phyloP scores from a whole-genome alignment of 2,329 filamentous ascomycete species.

The Alternaria triticimaculans region DNA sequence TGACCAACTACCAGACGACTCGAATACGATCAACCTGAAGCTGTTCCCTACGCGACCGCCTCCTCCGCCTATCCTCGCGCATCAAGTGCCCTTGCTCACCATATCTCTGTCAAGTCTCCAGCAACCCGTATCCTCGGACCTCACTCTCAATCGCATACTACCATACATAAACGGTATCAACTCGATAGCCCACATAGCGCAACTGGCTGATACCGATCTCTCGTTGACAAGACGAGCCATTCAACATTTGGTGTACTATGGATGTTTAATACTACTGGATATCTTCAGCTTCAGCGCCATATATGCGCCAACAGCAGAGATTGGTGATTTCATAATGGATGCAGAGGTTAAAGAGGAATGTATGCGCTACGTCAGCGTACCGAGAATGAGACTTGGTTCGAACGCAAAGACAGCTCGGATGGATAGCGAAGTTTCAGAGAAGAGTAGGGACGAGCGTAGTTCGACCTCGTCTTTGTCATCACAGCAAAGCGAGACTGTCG shows the following conservation, averaged over 20 bases:
- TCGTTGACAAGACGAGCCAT: slow-evolving; percentile 85
- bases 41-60: slow-evolving; percentile 83
- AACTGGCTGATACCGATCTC: slow-evolving; percentile 83
- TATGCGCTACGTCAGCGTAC: slow-evolving; percentile 72
- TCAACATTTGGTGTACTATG: slow-evolving; percentile 90
- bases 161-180: slow-evolving; percentile 89
- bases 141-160: slow-evolving; percentile 80
- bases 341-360: slow-evolving; percentile 84
- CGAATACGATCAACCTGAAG: slow-evolving; percentile 96
- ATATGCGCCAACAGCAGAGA: slow-evolving; percentile 81
- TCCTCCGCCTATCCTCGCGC: slow-evolving; percentile 79
- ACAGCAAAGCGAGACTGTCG: slow-evolving; percentile 20
- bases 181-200: slow-evolving; percentile 85
- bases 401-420: slow-evolving; percentile 19
- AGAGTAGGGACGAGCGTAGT: slow-evolving; percentile 24
- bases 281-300: slow-evolving; percentile 94
- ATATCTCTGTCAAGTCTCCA: slow-evolving; percentile 53
- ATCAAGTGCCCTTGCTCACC: slow-evolving; percentile 86
- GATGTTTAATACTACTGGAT: slow-evolving; percentile 87
- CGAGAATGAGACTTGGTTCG: slow-evolving; percentile 41
- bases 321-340: slow-evolving; percentile 81
- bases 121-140: slow-evolving; percentile 67
- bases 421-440: slow-evolving; percentile 25
- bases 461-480: slow-evolving; percentile 35
- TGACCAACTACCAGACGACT: slow-evolving; percentile 69